phyloP scores from a whole-genome alignment of 352 stramenopile genomes.

The Globisporangium okanoganense region DNA sequence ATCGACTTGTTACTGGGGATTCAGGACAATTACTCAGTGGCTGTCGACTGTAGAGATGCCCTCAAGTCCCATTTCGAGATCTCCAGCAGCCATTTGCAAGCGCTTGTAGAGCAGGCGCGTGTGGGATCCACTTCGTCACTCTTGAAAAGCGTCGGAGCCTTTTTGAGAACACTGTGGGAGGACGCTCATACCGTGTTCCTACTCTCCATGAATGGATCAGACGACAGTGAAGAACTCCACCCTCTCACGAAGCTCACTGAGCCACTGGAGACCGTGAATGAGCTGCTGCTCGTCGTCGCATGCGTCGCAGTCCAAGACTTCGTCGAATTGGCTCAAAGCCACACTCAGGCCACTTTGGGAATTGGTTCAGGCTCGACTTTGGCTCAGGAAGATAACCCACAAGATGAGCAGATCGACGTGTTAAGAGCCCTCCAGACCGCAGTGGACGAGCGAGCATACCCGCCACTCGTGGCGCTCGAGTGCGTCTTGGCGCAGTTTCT shows the following conservation, averaged over 20 bases:
- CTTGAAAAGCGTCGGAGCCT: background rate
- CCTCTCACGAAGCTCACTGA: conserved; percentile 10
- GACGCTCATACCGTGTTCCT: background rate
- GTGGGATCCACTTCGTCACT: conserved; percentile 11
- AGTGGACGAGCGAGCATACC: conserved; percentile 29
- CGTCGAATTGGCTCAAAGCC: background rate
- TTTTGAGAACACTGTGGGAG: background rate
- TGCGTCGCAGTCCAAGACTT: conserved; percentile 20
- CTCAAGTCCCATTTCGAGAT: background rate
- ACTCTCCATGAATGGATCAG: background rate
- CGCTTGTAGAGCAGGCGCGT: conserved; percentile 6
- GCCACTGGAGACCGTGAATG: conserved; percentile 16
- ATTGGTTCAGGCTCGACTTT: background rate
- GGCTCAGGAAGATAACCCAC: background rate
- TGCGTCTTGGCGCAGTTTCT: conserved; percentile 43
- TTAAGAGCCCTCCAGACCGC: conserved; percentile 24
- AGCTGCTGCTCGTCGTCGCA: conserved; percentile 23
- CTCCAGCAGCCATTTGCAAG: background rate
- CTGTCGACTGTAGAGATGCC: background rate
- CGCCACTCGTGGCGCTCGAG: conserved; percentile 33
- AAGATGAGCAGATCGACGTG: conserved; percentile 25
- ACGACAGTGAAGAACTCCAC: background rate
- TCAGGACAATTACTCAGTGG: background rate
- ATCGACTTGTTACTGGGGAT: background rate
- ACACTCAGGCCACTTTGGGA: background rate